Conservation (phyloP, 495 filamentous ascomycete genomes). For the Annulohypoxylon stygium region DNA sequence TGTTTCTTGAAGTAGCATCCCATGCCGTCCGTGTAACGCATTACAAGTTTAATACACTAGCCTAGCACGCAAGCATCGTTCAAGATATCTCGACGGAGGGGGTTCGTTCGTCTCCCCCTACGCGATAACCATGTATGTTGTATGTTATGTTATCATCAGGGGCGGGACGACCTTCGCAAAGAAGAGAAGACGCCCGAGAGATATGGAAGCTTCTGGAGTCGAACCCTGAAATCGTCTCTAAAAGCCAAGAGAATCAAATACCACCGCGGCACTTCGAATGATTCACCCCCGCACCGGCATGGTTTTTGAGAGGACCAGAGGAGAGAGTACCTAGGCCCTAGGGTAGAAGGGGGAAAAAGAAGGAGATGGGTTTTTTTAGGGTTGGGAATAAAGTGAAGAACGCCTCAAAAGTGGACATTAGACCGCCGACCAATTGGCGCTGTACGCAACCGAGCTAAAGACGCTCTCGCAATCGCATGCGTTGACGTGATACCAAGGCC, state of each 20-base stretch:
- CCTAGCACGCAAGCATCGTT: conserved; percentile 39
- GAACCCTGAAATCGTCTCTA: conserved; percentile 15
- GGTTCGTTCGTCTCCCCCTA: conserved; percentile 3
- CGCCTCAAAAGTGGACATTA: conserved; percentile 34
- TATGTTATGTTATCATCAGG: neutral
- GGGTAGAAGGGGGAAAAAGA: neutral
- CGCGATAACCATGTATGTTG: neutral
- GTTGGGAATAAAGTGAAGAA: conserved; percentile 36
- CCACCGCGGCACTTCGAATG: conserved; percentile 44
- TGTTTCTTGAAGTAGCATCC: conserved; percentile 45
- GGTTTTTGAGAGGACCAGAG: conserved; percentile 17
- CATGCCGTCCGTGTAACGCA: conserved; percentile 45
- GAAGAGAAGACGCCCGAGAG: conserved; percentile 14
- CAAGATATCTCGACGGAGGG: conserved; percentile 27
- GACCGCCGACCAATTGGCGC: conserved; percentile 49
- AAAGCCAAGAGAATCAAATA: conserved; percentile 44
- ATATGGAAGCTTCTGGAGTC: conserved; percentile 16
- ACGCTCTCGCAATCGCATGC: conserved; percentile 45
- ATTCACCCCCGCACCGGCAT: conserved; percentile 48
- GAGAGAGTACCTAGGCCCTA: too few relatives aligned
- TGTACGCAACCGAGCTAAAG: conserved; percentile 49
- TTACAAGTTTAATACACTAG: conserved; percentile 42
- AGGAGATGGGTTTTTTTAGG: conserved; percentile 1
- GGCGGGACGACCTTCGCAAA: conserved; percentile 21
- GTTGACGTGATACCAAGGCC: conserved; percentile 48